Evolutionary conservation across 2,329 filamentous ascomycete species (phyloP).

Genomic region (Fusarium pseudograminearum): DNA sequence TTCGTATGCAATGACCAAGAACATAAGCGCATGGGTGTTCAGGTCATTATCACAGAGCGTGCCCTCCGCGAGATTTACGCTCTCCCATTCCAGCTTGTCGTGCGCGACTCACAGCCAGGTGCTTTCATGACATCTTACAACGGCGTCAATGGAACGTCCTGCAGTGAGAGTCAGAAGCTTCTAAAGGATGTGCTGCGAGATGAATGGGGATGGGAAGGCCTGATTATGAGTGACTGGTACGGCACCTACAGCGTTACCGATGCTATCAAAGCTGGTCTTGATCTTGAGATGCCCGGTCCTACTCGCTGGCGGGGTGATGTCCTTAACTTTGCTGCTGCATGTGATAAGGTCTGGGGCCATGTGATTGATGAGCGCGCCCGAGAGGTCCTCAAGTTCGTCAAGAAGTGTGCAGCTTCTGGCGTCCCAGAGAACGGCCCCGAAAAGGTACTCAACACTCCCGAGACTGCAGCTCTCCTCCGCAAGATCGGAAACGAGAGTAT

Average conservation of each 20-base stretch:
- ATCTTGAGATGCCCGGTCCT: constrained; percentile 72
- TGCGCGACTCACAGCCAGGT: constrained; percentile 63
- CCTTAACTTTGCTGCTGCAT: constrained; percentile 64
- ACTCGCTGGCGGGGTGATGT: constrained; percentile 63
- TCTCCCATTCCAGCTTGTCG: constrained; percentile 68
- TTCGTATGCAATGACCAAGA: constrained; percentile 73
- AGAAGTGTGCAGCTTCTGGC: constrained; percentile 65
- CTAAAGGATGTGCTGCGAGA: constrained; percentile 64
- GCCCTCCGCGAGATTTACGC: constrained; percentile 70
- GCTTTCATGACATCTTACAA: constrained; percentile 72
- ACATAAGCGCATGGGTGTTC: constrained; percentile 67
- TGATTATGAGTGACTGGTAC: constrained; percentile 71
- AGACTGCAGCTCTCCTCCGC: constrained; percentile 73
- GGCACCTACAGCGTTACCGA: constrained; percentile 67
- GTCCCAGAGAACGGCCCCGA: constrained; percentile 68
- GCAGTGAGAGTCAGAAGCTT: constrained; percentile 65
- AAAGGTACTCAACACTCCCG: constrained; percentile 66
- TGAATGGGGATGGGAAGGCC: constrained; percentile 69
- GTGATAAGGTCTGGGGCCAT: constrained; percentile 67
- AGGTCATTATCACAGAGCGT: constrained; percentile 66
- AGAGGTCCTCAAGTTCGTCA: constrained; percentile 69
- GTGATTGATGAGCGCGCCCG: constrained; percentile 69
- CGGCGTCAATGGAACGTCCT: constrained; percentile 68
- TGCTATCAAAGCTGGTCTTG: constrained; percentile 63
- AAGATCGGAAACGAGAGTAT: constrained; percentile 76